Evolutionary conservation across 345 rosid genomes (phyloP).

Genomic region (Pugionium cornutum): DNA sequence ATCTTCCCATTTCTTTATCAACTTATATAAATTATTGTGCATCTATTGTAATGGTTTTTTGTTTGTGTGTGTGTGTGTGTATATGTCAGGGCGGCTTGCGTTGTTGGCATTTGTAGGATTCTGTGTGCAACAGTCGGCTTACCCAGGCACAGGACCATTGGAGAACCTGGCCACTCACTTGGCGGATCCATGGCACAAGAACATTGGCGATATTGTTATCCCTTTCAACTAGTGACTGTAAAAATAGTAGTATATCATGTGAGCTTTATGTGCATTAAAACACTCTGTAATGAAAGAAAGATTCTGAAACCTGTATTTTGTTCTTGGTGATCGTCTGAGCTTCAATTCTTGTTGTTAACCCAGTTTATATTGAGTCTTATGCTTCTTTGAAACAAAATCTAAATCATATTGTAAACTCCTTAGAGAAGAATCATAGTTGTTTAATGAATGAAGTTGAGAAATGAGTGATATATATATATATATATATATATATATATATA

Average conservation of each 20-base stretch:
- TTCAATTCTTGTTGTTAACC: constrained; percentile 15
- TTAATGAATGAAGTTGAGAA: no score
- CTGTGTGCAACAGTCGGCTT: constrained; percentile 94
- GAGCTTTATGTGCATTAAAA: constrained; percentile 39
- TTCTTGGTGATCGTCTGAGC: constrained; percentile 25
- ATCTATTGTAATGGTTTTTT: constrained; percentile 16
- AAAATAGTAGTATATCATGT: constrained; percentile 31
- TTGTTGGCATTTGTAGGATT: constrained; percentile 91
- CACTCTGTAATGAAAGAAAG: constrained; percentile 38
- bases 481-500: no score
- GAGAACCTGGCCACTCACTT: constrained; percentile 94
- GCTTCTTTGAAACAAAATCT: no score
- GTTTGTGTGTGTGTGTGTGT: constrained; percentile 20
- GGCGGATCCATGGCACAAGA: constrained; percentile 99
- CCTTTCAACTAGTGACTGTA: constrained; percentile 48
- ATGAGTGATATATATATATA: no score
- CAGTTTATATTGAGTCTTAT: no score
- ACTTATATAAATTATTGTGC: not conserved
- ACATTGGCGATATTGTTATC: constrained; percentile 75
- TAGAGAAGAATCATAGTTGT: no score
- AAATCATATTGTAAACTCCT: no score
- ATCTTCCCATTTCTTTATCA: constrained; percentile 16
- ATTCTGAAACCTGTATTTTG: constrained; percentile 36
- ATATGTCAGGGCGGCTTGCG: constrained; percentile 71
- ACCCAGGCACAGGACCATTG: constrained; percentile 97